phyloP scores from a whole-genome alignment of 495 filamentous ascomycete genomes.

The Achaetomiella virescens region DNA sequence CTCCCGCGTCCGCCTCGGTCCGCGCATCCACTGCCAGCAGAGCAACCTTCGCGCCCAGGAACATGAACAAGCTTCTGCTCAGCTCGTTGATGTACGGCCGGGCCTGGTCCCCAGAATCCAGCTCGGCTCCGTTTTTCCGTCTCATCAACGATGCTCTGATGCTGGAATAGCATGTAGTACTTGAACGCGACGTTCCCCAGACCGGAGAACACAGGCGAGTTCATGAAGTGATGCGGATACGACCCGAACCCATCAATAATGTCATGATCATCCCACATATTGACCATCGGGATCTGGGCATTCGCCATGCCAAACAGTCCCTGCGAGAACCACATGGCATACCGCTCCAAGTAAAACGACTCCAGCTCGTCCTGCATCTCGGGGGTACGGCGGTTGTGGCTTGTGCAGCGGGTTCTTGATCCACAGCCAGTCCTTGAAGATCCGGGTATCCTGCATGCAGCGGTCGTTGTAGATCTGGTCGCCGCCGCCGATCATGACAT shows the following conservation, averaged over 20 bases:
- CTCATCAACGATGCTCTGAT: conserved; percentile 79
- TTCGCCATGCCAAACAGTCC: conserved; percentile 88
- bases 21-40: conserved; percentile 87
- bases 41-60: conserved; percentile 66
- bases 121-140: conserved; percentile 77
- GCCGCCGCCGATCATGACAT: conserved; percentile 96
- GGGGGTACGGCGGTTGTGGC: conserved; percentile 62
- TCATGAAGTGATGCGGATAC: conserved; percentile 88
- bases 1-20: conserved; percentile 77
- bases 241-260: conserved; percentile 96
- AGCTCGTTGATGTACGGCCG: conserved; percentile 83
- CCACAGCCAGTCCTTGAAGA: conserved; percentile 76
- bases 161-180: conserved; percentile 97
- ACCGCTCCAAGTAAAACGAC: conserved; percentile 76
- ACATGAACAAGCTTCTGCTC: conserved; percentile 82
- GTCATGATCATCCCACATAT: conserved; percentile 97
- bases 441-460: conserved; percentile 61
- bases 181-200: conserved; percentile 90
- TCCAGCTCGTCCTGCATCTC: conserved; percentile 85
- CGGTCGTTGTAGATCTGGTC: conserved; percentile 96
- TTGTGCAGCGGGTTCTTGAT: conserved; percentile 77
- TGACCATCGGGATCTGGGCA: conserved; percentile 95
- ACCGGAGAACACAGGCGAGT: conserved; percentile 81
- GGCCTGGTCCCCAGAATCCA: conserved; percentile 76
- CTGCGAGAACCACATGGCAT: conserved; percentile 89